Evolutionary conservation across 257 asterid species (phyloP), one percentile per base, ranked within the genome.

Genomic region (Knoxia roxburghii): DNA sequence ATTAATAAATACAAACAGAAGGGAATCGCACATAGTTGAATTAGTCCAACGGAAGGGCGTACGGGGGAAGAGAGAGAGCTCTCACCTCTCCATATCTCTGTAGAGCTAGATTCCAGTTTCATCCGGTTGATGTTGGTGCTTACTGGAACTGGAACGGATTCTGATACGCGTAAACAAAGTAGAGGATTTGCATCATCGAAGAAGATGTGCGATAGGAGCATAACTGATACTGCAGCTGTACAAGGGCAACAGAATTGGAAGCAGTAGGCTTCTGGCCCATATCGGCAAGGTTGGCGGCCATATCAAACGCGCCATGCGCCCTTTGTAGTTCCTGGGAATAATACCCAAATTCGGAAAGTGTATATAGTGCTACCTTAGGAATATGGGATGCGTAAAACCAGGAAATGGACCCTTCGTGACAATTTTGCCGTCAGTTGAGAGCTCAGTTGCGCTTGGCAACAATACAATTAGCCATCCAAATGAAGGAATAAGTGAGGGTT

Each of bases 61-160:
- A n/a, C n/a, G n/a, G n/a, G n/a, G n/a, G 57, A 18, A 15, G 20
- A 10, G 17, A 41, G 13, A 49, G 52, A 27, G n/a, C n/a, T n/a
- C 24, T 14, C 15, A 89, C 98, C 96, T 86, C 73, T 91, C 96
- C 71, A 89, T 89, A 73, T 91, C 95, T 79, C 85, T 77, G 78
- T 89, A 91, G 49, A 89, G 71, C 79, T 91, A 92, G 71, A 89
- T 78, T 61, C 88, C 97, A 1, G 72, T 53, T 46, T 61, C 51
- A 49, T 58, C 29, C 35, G 52, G 58, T n/a, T 71, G 41, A 59
- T 77, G 54, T 10, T 72, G 53, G 61, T 52, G 78, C 24, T 73
- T 80, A 49, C 72, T 81, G 52, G 80, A 68, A 69, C 65, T 70
- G 74, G 85, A 81, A 68, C 20, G 70, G 51, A 78, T 72, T 68